Evolutionary conservation across 2,329 filamentous ascomycete genomes (phyloP).

Genomic region (Ophiostoma pallidulum): DNA sequence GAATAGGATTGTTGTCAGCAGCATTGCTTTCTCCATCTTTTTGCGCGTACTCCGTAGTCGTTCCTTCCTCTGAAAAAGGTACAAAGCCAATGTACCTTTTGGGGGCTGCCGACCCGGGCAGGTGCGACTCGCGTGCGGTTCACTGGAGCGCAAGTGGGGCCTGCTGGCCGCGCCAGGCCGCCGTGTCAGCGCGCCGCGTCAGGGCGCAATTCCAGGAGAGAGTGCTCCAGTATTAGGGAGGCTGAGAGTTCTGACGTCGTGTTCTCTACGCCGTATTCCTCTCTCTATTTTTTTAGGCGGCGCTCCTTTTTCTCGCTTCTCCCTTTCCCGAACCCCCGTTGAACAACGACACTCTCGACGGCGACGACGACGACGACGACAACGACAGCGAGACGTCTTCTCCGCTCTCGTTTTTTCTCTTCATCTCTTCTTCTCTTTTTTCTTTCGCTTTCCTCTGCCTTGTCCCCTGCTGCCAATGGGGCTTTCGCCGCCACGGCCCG

Average conservation of each 20-base stretch:
- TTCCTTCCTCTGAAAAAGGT: no score
- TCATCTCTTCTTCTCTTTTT: no score
- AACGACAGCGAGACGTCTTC: neutral
- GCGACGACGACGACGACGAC: neutral
- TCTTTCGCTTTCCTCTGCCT: neutral
- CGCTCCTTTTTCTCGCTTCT: neutral
- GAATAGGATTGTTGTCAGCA: no score
- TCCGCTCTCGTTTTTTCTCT: neutral
- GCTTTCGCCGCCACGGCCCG: slow-evolving; percentile 3
- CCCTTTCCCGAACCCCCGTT: neutral
- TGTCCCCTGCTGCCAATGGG: slow-evolving; percentile 2
- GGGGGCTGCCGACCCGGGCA: neutral
- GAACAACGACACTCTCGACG: neutral
- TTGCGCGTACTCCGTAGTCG: no score
- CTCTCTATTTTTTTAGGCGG: neutral
- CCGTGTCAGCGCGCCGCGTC: no score
- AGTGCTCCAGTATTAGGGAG: no score
- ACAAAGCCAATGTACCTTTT: slow-evolving; percentile 1
- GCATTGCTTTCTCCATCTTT: slow-evolving; percentile 1
- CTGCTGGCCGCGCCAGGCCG: neutral
- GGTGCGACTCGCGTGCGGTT: neutral
- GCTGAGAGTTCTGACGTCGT: slow-evolving; percentile 11
- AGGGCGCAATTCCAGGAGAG: neutral
- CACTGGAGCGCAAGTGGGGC: neutral
- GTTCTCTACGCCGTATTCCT: slow-evolving; percentile 1